A percentile compares a stretch with the other conserved stretches of the same genome.
These are phyloP conservation scores for Pholiota adiposa DNA, from an alignment of 1,284 basidiomycete species.

Conservation along the genomic window DNA sequence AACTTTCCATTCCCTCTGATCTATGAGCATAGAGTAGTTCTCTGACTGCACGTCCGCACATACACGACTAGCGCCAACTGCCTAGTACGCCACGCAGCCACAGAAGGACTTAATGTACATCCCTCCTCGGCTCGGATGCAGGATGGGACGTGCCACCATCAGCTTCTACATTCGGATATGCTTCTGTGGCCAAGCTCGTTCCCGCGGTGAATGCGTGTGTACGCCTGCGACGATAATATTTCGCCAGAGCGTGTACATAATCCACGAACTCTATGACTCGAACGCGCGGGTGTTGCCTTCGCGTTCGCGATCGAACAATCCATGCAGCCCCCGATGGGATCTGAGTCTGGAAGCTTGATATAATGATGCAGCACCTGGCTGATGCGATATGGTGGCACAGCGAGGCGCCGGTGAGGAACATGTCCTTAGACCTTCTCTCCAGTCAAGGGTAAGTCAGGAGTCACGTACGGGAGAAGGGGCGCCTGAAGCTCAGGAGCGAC, in stretches of 20 bases:
- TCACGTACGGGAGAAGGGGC: not conserved
- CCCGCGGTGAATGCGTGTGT: not conserved
- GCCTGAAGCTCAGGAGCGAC: not conserved
- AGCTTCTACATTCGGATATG: not conserved
- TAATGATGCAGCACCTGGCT: not conserved
- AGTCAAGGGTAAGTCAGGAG: too few species aligned
- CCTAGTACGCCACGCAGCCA: too few species aligned
- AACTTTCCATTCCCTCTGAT: too few species aligned
- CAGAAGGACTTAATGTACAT: too few species aligned
- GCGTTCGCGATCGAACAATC: not conserved
- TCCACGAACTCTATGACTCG: not conserved
- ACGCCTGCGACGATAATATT: not conserved
- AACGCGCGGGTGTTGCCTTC: not conserved
- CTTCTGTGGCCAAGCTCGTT: not conserved
- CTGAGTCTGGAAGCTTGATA: not conserved
- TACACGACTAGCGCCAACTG: too few species aligned
- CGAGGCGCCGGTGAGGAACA: too few species aligned
- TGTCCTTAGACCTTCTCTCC: too few species aligned
- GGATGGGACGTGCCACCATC: not conserved
- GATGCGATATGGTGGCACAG: not conserved
- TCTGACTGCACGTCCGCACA: too few species aligned
- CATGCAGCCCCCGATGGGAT: not conserved
- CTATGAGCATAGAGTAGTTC: too few species aligned
- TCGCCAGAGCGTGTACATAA: not conserved
- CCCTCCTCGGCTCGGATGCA: not conserved